Evolutionary conservation across 768 basidiomycete genomes (phyloP), one percentile per base, ranked within the genome.

Genomic region (Mycena galericulata): DNA sequence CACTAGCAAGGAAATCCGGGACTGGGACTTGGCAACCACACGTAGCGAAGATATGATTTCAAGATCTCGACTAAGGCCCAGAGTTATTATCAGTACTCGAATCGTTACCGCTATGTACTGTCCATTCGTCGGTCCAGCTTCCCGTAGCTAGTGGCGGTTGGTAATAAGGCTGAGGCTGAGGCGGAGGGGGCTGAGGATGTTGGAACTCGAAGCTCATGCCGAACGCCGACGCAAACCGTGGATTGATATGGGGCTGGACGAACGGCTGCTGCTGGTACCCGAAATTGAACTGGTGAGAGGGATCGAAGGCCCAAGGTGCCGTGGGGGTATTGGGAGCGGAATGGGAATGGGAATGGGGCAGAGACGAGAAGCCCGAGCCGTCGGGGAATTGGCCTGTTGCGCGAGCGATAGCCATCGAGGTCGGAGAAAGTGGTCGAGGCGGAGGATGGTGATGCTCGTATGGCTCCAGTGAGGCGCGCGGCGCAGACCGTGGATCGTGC

Each of bases 161-260:
- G 17, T 62, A 56, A 40, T 67, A 62, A 27, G 69, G 56, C 59
- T 76, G 75, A 17, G 76, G 50, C 36, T 67, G 60, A 27, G 69
- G 56, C 59, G 75, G 75, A 17, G 76, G 50, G n/a, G 62, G 55
- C 47, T 65, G 69, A 66, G 65, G 72, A 11, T 76, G 70, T 58
- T 56, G 53, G 57, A 75, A 75, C 63, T 74, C 78, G 67, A 86
- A 67, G 54, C 83, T 80, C 63, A 89, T 76, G 27, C 89, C 91
- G 69, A 93, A 91, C 30, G 81, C 80, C 34, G 87, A 86, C 17
- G 92, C 91, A 77, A 95, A 94, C 14, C 90, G 86, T 11, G 93
- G 93, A 72, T 95, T 94, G 65, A 95, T 94, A 74, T 95, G 93
- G 8, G 93, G 93, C 70, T 93, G 92, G n/a, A 93, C 82, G 46